Conservation (phyloP, 2,329 filamentous ascomycete species). For the Penicillium hordei region DNA sequence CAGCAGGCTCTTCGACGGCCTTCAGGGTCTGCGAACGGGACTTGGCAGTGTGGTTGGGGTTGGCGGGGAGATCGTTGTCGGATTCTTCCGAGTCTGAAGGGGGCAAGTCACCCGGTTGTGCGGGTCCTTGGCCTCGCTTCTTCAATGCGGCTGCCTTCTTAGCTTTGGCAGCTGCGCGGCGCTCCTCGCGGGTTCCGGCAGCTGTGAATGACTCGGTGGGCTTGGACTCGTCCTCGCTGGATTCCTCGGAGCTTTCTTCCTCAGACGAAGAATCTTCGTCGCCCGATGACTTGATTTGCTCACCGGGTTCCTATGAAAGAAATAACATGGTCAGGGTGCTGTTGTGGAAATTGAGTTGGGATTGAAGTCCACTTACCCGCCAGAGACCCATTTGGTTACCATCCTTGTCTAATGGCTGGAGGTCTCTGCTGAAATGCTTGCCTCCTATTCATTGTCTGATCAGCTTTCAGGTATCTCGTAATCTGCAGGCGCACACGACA, state of each 20-base stretch:
- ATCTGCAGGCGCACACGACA: conserved; percentile 29
- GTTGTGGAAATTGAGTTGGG: background rate
- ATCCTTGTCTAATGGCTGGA: conserved; percentile 83
- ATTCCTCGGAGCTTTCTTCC: conserved; percentile 51
- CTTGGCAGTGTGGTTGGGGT: conserved; percentile 78
- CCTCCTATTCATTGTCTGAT: conserved; percentile 60
- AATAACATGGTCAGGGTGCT: background rate
- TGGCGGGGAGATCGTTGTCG: conserved; percentile 61
- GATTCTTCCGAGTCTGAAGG: conserved; percentile 62
- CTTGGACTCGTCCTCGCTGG: conserved; percentile 47
- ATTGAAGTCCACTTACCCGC: conserved; percentile 56
- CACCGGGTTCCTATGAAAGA: conserved; percentile 35
- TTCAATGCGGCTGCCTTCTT: conserved; percentile 87
- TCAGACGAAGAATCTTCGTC: conserved; percentile 51
- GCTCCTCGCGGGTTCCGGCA: conserved; percentile 77
- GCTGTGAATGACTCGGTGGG: conserved; percentile 40
- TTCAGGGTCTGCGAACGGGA: conserved; percentile 69
- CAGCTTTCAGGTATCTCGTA: background rate
- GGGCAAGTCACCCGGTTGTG: conserved; percentile 83
- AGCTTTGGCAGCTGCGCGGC: conserved; percentile 82
- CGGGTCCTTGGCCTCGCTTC: conserved; percentile 66
- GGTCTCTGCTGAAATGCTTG: conserved; percentile 90
- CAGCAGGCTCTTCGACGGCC: conserved; percentile 58
- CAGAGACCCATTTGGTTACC: conserved; percentile 89
- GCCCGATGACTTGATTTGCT: conserved; percentile 43